phyloP scores from a whole-genome alignment of 257 asterid species.

The Nicotiana otophora region DNA sequence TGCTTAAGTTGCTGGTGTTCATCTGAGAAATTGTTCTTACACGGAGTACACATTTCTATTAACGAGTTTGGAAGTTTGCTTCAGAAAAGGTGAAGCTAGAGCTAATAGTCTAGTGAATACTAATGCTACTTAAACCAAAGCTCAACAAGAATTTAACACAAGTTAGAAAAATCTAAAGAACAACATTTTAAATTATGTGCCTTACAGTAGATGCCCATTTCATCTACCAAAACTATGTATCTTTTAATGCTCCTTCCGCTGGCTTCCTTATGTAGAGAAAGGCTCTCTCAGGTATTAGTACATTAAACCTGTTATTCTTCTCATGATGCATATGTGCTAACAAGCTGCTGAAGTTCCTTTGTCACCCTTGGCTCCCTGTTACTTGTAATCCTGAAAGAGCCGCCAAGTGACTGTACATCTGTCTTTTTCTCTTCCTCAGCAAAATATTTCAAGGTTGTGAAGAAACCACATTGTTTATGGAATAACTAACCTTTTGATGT shows the following conservation, averaged over 20 bases:
- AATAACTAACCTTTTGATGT: background rate
- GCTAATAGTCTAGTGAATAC: background rate
- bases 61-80: background rate
- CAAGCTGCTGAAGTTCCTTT: slow-evolving; percentile 1
- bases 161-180: background rate
- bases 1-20: background rate
- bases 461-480: background rate
- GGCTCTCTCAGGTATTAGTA: no score
- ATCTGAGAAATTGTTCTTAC: background rate
- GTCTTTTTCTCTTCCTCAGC: background rate
- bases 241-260: no score
- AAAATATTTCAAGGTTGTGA: background rate
- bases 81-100: no score
- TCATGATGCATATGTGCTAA: background rate
- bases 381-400: background rate
- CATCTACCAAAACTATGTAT: no score
- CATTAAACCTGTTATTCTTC: background rate
- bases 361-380: background rate
- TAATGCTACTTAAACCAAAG: background rate
- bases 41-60: background rate
- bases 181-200: background rate
- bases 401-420: background rate
- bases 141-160: background rate
- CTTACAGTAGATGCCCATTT: background rate
- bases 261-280: no score